Base-by-base conservation (phyloP, 805 yeast genomes). In the Starmerella roubikii region DNA sequence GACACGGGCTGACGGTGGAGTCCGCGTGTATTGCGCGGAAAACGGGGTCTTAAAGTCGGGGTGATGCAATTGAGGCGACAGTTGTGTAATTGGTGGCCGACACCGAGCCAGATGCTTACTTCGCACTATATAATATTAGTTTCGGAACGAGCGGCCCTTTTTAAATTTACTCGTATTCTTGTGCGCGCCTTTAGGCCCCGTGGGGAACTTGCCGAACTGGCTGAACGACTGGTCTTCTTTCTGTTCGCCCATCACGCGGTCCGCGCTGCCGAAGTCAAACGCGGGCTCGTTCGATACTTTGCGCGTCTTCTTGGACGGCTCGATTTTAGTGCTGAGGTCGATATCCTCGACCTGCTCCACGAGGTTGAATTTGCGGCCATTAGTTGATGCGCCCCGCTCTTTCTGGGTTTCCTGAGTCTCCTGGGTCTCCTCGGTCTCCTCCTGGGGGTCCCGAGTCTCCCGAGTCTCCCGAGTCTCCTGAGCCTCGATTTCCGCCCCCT, bases 181-280 rank as follows among this genome's bases (percentile, higher is more conserved):
- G 21, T 25, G 35, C 11, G 31, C 42, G 3, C 48, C 48, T 15
- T 26, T 31, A 10, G 45, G 45, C 1, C 33, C 41, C 10, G 16
- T 15, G n/a, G 23, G 23, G 7, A 25, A 31, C n/a, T 18, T 28
- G 10, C 24, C 24, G 29, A 29, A 39, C n/a, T 38, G 32, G 3
- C 20, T 13, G 28, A 30, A 36, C 10, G 38, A 28, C 16, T 19
- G 24, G 9, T 21, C 26, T 1, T 21, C 25, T 2, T 21, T 18
- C 20, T 16, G 15, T n/a, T 41, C 19, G n/a, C 38, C 46, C 33
- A 56, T 41, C 5, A 55, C 53, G 1, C 46, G 33, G 8, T 39
- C 35, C 0, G 59, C 59, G 9, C 40, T 20, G 16, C 32, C 45
- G 41, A 55, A 57, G 35, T 57, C 61, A 28, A 51, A 52, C 7